Percentiles rank a stretch among this genome's conserved stretches.
These are phyloP conservation scores for Backusella westeae DNA, from an alignment of 192 early-diverging fungal species.

Conservation along the genomic window DNA sequence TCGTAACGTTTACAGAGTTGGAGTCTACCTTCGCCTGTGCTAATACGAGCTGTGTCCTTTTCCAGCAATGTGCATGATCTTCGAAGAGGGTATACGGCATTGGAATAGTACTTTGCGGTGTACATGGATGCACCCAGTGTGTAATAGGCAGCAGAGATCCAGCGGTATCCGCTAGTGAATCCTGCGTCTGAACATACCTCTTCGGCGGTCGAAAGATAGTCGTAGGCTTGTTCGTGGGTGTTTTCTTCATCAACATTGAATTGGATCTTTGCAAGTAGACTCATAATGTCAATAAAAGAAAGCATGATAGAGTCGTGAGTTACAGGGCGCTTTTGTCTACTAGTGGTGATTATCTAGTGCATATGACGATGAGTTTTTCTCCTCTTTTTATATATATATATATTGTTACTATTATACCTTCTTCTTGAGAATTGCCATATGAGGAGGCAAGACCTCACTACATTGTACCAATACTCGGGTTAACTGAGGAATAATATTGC, in stretches of 20 bases:
- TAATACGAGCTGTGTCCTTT: constrained; percentile 18
- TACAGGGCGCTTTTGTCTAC: background rate
- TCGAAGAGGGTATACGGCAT: constrained; percentile 40
- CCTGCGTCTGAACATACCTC: constrained; percentile 20
- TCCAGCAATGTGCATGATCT: constrained; percentile 36
- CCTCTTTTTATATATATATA: background rate
- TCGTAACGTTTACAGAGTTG: constrained; percentile 50
- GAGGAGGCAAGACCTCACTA: constrained; percentile 14
- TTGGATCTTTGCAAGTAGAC: constrained; percentile 25
- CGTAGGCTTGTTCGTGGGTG: constrained; percentile 23
- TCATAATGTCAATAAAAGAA: constrained; percentile 28
- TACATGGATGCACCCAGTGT: constrained; percentile 43
- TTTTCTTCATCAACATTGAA: constrained; percentile 17
- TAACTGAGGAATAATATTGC: constrained; percentile 3
- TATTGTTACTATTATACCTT: constrained; percentile 11
- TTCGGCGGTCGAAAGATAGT: constrained; percentile 31
- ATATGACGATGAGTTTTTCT: background rate
- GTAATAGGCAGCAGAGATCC: constrained; percentile 52
- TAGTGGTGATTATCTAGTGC: background rate
- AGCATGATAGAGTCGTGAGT: constrained; percentile 7
- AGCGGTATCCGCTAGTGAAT: constrained; percentile 44
- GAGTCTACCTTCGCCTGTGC: constrained; percentile 20
- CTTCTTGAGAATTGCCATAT: constrained; percentile 2
- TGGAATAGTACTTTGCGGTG: constrained; percentile 21
- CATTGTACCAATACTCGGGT: constrained; percentile 8